Evolutionary conservation across 2,329 filamentous ascomycete genomes (phyloP), one percentile per base, ranked within the genome.

Genomic region (Exophiala calicioides): DNA sequence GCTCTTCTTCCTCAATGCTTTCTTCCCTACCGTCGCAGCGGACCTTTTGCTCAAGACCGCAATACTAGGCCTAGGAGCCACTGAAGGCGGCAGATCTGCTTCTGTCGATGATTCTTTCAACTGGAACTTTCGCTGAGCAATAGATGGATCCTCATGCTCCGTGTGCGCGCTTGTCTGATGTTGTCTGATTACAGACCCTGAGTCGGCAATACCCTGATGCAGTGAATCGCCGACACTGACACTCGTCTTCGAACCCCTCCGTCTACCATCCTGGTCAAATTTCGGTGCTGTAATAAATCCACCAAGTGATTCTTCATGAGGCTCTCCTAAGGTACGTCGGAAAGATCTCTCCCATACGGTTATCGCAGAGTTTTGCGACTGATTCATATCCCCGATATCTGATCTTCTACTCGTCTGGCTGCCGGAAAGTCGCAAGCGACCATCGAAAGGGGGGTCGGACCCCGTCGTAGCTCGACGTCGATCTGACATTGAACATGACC

Each of bases 251-350:
- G 38, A 43, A 26, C 39, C 50, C 32, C 50, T 36, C 30, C 50
- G 37, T 30, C 49, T 47, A 3, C 53, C 53, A 26, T 56, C 42
- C 18, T 50, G 49, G 34, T 56, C 50, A 46, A 52, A 52, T 26
- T 29, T 47, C 10, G 53, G 53, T 4, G 53, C 37, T 8, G 45
- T 44, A 24, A 53, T 43, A 38, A 56, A 52, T 13, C 44, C 44
- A 31, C 50, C 49, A 15, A 50, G 13, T 6, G 38, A 39, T 18
- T 42, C 31, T 8, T 50, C 32, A 18, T 44, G 19, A 18, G 50
- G 32, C 27, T 55, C 42, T 20, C 47, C 44, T 9, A 52, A 19
- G 2, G 45, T 42, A 24, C 26, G 27, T 35, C 42, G 42, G 20
- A 56, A 42, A 20, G 50, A 44, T 26, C 47, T 44, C 26, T 47